These are phyloP conservation scores for Phytopythium chamaehyphon DNA, from an alignment of 352 stramenopile species.

Conservation along the genomic window DNA sequence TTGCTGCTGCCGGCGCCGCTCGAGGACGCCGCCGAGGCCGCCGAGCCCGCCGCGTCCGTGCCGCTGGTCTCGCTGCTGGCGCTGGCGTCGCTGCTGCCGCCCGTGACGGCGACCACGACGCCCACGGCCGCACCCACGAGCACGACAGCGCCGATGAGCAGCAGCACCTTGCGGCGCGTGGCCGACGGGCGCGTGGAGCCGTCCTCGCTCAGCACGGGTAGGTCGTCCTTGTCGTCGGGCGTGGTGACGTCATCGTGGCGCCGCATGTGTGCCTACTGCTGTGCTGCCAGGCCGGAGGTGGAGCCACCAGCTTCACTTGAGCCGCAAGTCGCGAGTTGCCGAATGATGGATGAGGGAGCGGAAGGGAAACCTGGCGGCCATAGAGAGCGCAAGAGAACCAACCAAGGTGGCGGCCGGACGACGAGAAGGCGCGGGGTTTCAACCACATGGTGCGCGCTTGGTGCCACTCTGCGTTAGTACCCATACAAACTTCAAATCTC, in stretches of 20 bases:
- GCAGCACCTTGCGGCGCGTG: conserved; percentile 55
- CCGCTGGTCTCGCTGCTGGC: conserved; percentile 20
- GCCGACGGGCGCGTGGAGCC: background rate
- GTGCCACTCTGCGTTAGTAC: too few relatives aligned
- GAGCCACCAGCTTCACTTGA: background rate
- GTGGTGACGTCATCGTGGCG: background rate
- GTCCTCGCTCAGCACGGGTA: conserved; percentile 6
- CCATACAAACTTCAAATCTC: too few relatives aligned
- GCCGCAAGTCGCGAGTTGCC: too few relatives aligned
- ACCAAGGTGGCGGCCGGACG: too few relatives aligned
- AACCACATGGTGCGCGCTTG: too few relatives aligned
- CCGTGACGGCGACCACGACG: conserved; percentile 63
- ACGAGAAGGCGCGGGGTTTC: too few relatives aligned
- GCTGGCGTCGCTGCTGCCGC: conserved; percentile 21
- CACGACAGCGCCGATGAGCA: conserved; percentile 65
- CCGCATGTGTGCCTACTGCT: conserved; percentile 2
- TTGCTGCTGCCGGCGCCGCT: conserved; percentile 11
- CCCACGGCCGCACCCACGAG: conserved; percentile 59
- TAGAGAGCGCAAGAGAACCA: too few relatives aligned
- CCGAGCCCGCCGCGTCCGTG: conserved; percentile 11
- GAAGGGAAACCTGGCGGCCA: too few relatives aligned
- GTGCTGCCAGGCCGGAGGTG: background rate
- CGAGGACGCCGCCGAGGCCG: background rate
- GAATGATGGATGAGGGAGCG: too few relatives aligned
- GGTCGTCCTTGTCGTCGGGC: conserved; percentile 8